Evolutionary conservation across 2,329 filamentous ascomycete genomes (phyloP).

Genomic region (Beauveria brongniartii): DNA sequence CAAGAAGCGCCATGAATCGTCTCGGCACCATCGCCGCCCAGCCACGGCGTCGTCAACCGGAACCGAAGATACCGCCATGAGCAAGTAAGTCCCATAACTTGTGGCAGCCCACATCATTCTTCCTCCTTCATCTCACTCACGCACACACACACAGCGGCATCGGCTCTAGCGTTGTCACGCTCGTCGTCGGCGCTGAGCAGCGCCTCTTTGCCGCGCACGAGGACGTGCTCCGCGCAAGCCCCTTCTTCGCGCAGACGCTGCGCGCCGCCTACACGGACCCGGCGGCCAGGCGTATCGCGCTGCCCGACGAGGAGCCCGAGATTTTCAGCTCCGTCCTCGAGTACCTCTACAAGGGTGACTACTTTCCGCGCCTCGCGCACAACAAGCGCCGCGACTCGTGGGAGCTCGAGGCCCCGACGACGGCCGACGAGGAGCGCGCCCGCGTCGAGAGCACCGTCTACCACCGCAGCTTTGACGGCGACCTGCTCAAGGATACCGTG

Average conservation of each 20-base stretch:
- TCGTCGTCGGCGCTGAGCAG: conserved; percentile 72
- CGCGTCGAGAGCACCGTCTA: conserved; percentile 59
- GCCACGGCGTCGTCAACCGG: conserved; percentile 36
- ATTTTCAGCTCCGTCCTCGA: conserved; percentile 87
- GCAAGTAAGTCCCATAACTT: conserved; percentile 32
- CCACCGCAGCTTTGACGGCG: conserved; percentile 53
- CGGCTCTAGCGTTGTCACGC: conserved; percentile 66
- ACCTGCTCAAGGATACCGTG: conserved; percentile 79
- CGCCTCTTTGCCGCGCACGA: conserved; percentile 89
- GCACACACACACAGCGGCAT: conserved; percentile 34
- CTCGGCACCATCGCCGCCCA: conserved; percentile 33
- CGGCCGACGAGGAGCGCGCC: conserved; percentile 34
- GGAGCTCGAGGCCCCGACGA: conserved; percentile 58
- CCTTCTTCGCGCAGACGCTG: conserved; percentile 56
- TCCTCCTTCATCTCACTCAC: conserved; percentile 1
- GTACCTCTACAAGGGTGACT: conserved; percentile 90
- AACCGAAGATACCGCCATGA: conserved; percentile 31
- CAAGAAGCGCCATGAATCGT: conserved; percentile 45
- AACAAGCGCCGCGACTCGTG: conserved; percentile 75
- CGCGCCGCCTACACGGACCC: conserved; percentile 28
- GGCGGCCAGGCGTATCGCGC: conserved; percentile 58
- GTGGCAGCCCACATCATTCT: background rate
- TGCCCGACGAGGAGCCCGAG: conserved; percentile 81
- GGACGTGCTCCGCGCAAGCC: conserved; percentile 68
- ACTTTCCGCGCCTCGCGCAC: conserved; percentile 74